Conservation (phyloP, 768 basidiomycete species). For the Russula lepida region DNA sequence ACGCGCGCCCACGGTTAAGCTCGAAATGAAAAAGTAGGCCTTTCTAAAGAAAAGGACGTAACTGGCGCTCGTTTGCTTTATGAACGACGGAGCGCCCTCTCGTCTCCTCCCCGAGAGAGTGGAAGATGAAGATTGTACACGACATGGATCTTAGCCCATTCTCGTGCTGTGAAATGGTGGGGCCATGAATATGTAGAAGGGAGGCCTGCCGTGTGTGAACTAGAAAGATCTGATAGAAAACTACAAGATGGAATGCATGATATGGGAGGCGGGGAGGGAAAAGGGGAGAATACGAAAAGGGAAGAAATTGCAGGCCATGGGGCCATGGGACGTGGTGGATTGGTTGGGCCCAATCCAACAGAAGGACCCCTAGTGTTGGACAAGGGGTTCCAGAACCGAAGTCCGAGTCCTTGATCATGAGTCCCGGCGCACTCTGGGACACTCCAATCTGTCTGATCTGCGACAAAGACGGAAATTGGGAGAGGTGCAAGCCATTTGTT, state of each 20-base stretch:
- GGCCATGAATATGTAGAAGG: not conserved
- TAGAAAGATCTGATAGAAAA: conserved; percentile 10
- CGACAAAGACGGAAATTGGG: not conserved
- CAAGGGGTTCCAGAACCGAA: not conserved
- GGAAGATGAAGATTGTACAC: not conserved
- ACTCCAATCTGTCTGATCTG: not conserved
- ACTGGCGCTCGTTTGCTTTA: not conserved
- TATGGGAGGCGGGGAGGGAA: not conserved
- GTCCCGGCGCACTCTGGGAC: not conserved
- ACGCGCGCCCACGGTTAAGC: not conserved
- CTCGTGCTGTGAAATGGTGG: not conserved
- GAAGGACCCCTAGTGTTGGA: not conserved
- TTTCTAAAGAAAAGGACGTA: not conserved
- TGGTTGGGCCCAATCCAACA: not conserved
- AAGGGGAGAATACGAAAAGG: not conserved
- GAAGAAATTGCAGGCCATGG: no score
- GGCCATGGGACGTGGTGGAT: not conserved
- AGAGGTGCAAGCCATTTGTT: not conserved
- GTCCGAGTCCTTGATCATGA: not conserved
- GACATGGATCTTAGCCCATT: not conserved
- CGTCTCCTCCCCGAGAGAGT: not conserved
- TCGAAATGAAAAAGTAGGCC: not conserved
- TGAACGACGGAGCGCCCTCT: conserved; percentile 15
- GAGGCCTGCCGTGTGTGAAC: not conserved
- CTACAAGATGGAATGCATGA: not conserved